Base-by-base conservation (phyloP, 768 basidiomycete genomes). In the Boletus edulis region DNA sequence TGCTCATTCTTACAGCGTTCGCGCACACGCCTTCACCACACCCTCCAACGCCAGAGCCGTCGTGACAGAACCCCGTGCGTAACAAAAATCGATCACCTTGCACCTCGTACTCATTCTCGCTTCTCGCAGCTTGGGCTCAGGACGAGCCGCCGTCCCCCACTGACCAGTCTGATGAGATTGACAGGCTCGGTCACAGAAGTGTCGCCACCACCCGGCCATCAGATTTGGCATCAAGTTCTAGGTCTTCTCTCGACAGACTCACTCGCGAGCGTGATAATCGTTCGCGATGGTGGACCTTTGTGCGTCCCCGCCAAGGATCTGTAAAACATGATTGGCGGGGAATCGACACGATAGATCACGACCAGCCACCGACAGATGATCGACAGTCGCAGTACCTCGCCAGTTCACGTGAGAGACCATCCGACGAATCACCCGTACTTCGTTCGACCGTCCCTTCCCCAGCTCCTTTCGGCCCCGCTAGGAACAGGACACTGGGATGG, bases 81-180 rank as follows among this genome's bases (percentile, higher is more conserved):
- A 51, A 24, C 12, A 29, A 29, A 29, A 29, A 27, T 46, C 41
- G 31, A 10, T 41, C 13, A 4, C 22, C 24, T 12, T n/a, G 5
- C 8, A 42, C 10, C n/a, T 49, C 18, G 18, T 29, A 22, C 55
- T 60, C 43, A 58, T 20, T 20, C 20, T 20, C 20, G 20, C 20
- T 54, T 44, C 59, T 46, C 22, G 13, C 50, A 93, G 90, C 91
- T 46, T 93, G 90, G 90, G 91, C 90, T 5, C 78, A 81, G 61
- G 86, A 92, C 66, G 91, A 93, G 65, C 89, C 89, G 5, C 87
- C 88, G 5, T 90, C 89, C 0, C 87, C 89, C 1, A 80, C 73
- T 4, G 78, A 78, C 42, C 62, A 68, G 32, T 65, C 65, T 41
- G 78, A 83, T 46, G 76, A 75, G 31, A 60, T 63, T 6, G 64